A percentile compares a stretch with the other conserved stretches of the same genome.
Evolutionary conservation across 2,329 filamentous ascomycete genomes (phyloP).

Genomic region (Leptodontidium sp.): DNA sequence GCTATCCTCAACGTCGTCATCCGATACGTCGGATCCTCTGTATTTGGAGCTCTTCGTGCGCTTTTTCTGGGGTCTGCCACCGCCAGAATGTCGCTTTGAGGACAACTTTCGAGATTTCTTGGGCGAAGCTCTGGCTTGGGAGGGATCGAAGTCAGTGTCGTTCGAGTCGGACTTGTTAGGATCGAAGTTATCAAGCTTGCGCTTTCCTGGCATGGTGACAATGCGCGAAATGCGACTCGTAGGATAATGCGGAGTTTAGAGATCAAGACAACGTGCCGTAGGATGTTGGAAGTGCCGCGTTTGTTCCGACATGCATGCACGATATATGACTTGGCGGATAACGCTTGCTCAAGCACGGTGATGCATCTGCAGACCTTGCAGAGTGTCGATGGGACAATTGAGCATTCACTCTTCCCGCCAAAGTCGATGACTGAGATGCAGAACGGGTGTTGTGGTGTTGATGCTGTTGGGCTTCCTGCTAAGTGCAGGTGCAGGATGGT

Average conservation of each 20-base stretch:
- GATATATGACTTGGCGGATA: background rate
- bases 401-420: background rate
- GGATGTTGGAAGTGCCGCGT: slow-evolving; percentile 22
- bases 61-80: slow-evolving; percentile 46
- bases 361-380: slow-evolving; percentile 4
- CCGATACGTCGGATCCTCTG: slow-evolving; percentile 68
- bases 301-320: slow-evolving; percentile 22
- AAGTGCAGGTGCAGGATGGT: background rate
- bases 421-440: slow-evolving; percentile 10
- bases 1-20: slow-evolving; percentile 63
- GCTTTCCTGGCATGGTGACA: slow-evolving; percentile 46
- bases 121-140: slow-evolving; percentile 54
- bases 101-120: slow-evolving; percentile 49
- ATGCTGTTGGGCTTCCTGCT: background rate
- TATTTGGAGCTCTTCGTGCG: slow-evolving; percentile 55
- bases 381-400: background rate
- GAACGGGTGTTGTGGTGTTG: background rate
- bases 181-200: slow-evolving; percentile 70
- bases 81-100: slow-evolving; percentile 41
- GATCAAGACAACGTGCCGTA: slow-evolving; percentile 20
- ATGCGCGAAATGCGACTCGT: slow-evolving; percentile 9
- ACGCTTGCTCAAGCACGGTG: slow-evolving; percentile 2
- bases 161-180: slow-evolving; percentile 72
- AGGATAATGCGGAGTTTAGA: background rate
- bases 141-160: slow-evolving; percentile 71